Evolutionary conservation across 805 yeast genomes (phyloP), one percentile per base, ranked within the genome.

Genomic region (Candida glaebosa): DNA sequence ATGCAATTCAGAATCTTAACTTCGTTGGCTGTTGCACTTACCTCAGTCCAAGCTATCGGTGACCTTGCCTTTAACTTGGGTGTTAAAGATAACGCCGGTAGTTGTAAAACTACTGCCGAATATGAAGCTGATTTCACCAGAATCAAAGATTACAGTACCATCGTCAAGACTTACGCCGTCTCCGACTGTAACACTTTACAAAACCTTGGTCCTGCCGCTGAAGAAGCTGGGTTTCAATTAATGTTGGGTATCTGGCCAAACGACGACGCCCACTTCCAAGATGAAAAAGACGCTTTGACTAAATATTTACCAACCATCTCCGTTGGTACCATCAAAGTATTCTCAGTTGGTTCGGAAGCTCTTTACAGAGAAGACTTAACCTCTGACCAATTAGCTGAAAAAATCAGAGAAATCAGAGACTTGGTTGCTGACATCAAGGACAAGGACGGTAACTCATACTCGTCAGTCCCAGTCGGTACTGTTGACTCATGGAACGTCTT

Each of bases 401-500:
- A 73, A 55, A 89, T 91, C 58, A 50, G 63, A 45, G 78, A 76
- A 37, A 63, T 90, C 63, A 86, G 81, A 69, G 59, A 63, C 35
- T 69, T 82, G 34, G 60, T 91, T 44, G 58, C 71, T 24, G 75
- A 62, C 49, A 81, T 90, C 60, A 70, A 72, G 44, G 96, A 88
- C 67, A 82, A 83, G 57, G 73, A 87, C 53, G 98, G 97, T 54
- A 71, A 82, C 56, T 78, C 91, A 18, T 89, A 84, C 65, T 58
- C 75, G 41, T 75, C 75, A 49, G 75, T 76, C 37, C 87, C 81
- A 47, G 96, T 91, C 49, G 98, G 98, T 50, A 82, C 90, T 43
- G 97, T 88, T 50, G 98, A 91, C 68, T 89, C 97, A 2, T 91
- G 98, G 98, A 87, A 91, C 65, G 75, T 86, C 48, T 65, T 87